phyloP scores from a whole-genome alignment of 768 basidiomycete genomes.

The Rhizopogon roseolus region DNA sequence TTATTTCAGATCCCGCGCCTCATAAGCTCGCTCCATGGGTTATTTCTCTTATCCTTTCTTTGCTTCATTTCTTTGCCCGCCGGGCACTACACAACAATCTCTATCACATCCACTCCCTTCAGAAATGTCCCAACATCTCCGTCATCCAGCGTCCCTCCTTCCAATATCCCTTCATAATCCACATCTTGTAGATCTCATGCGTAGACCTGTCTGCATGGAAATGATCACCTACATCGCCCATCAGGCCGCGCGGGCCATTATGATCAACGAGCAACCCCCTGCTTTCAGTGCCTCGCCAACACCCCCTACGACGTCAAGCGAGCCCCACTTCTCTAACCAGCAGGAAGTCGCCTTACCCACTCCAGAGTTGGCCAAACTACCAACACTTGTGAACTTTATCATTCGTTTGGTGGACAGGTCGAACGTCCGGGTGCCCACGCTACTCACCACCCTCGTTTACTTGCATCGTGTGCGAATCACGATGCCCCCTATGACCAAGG shows the following conservation, averaged over 20 bases:
- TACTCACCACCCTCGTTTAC: slow-evolving; percentile 88
- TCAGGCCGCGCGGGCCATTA: slow-evolving; percentile 72
- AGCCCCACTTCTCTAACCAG: slow-evolving; percentile 31
- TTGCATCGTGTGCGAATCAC: slow-evolving; percentile 81
- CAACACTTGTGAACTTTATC: slow-evolving; percentile 83
- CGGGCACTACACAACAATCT: slow-evolving; percentile 16
- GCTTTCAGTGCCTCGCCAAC: slow-evolving; percentile 45
- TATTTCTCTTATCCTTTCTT: slow-evolving; percentile 2
- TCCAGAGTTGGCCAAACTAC: slow-evolving; percentile 28
- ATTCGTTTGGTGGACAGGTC: slow-evolving; percentile 70
- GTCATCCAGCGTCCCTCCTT: slow-evolving; percentile 80
- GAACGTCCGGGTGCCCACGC: slow-evolving; percentile 86
- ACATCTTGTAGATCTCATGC: slow-evolving; percentile 73
- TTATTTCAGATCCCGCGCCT: slow-evolving; percentile 3
- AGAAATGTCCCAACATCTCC: slow-evolving; percentile 33
- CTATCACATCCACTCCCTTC: slow-evolving; percentile 30
- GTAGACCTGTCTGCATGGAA: slow-evolving; percentile 70
- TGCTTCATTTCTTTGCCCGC: slow-evolving; percentile 16
- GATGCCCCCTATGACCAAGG: slow-evolving; percentile 81
- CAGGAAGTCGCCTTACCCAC: slow-evolving; percentile 20
- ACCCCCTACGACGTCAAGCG: slow-evolving; percentile 65
- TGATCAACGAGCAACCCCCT: slow-evolving; percentile 46
- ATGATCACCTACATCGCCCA: slow-evolving; percentile 86
- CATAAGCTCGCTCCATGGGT: slow-evolving; percentile 7
- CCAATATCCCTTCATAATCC: slow-evolving; percentile 75